phyloP scores from a whole-genome alignment of 2,329 filamentous ascomycete species.

The Aspergillus sp. region DNA sequence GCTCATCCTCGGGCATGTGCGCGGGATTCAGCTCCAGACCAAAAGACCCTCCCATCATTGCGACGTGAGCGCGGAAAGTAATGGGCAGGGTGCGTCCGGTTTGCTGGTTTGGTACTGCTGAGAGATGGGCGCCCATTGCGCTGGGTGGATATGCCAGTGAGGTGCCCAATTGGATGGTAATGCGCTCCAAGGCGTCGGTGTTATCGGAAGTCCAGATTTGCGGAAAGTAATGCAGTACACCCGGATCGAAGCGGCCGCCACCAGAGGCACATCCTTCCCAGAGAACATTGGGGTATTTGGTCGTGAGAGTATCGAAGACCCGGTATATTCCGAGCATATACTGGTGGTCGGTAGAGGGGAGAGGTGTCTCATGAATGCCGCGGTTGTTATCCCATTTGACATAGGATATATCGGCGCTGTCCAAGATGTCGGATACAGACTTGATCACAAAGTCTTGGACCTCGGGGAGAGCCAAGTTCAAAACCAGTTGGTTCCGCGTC shows the following conservation, averaged over 20 bases:
- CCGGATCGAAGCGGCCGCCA: conserved; percentile 63
- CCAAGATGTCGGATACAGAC: conserved; percentile 54
- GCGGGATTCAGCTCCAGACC: conserved; percentile 62
- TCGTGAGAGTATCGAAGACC: conserved; percentile 59
- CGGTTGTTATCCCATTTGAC: conserved; percentile 70
- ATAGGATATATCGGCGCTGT: conserved; percentile 55
- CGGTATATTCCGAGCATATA: conserved; percentile 65
- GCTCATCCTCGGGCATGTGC: conserved; percentile 51
- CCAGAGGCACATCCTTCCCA: conserved; percentile 67
- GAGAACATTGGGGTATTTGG: conserved; percentile 58
- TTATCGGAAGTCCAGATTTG: conserved; percentile 66
- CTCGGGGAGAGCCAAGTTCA: conserved; percentile 59
- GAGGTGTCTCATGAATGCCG: conserved; percentile 59
- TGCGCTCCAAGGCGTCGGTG: conserved; percentile 60
- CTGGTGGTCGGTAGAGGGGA: conserved; percentile 53
- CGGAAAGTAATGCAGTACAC: conserved; percentile 62
- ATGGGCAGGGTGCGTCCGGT: conserved; percentile 57
- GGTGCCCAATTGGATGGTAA: conserved; percentile 64
- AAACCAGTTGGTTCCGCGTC: conserved; percentile 57
- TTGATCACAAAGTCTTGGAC: conserved; percentile 63
- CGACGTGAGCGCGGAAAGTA: conserved; percentile 61
- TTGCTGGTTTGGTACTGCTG: conserved; percentile 58
- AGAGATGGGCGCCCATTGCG: conserved; percentile 65
- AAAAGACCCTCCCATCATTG: conserved; percentile 67
- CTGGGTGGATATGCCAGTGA: conserved; percentile 62